These are phyloP conservation scores for Fusarium sororula DNA, from an alignment of 2,329 filamentous ascomycete species.

Conservation along the genomic window DNA sequence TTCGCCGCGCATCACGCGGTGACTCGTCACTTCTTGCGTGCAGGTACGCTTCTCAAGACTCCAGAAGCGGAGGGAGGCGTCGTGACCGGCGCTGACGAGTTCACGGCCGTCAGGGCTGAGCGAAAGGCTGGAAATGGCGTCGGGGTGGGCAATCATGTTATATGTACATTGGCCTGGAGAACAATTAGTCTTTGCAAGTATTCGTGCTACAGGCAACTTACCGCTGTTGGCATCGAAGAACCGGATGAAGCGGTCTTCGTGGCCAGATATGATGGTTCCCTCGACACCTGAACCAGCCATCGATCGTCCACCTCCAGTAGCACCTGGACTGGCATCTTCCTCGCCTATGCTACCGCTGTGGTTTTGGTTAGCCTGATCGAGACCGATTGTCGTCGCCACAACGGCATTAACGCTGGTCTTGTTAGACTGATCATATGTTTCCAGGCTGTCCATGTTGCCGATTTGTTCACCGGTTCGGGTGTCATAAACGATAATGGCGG, in stretches of 20 bases:
- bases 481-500: conserved; percentile 90
- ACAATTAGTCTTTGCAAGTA: conserved; percentile 11
- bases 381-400: conserved; percentile 83
- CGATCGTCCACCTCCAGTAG: conserved; percentile 74
- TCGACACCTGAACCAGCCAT: conserved; percentile 82
- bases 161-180: conserved; percentile 94
- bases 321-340: conserved; percentile 78
- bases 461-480: conserved; percentile 92
- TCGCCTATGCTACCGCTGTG: conserved; percentile 68
- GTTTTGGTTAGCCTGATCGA: conserved; percentile 73
- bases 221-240: conserved; percentile 99
- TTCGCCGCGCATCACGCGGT: conserved; percentile 94
- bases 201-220: conserved; percentile 65
- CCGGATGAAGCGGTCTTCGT: conserved; percentile 94
- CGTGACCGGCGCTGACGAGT: conserved; percentile 94
- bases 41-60: conserved; percentile 94
- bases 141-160: conserved; percentile 96
- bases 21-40: conserved; percentile 92
- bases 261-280: conserved; percentile 93
- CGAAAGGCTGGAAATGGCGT: conserved; percentile 89
- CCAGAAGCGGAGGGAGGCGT: conserved; percentile 96
- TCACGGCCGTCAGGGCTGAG: conserved; percentile 93
- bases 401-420: conserved; percentile 88
- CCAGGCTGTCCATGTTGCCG: conserved; percentile 89
- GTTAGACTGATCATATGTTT: conserved; percentile 88